Conservation (phyloP, 371 early-diverging fungal genomes). For the Apophysomyces variabilis region DNA sequence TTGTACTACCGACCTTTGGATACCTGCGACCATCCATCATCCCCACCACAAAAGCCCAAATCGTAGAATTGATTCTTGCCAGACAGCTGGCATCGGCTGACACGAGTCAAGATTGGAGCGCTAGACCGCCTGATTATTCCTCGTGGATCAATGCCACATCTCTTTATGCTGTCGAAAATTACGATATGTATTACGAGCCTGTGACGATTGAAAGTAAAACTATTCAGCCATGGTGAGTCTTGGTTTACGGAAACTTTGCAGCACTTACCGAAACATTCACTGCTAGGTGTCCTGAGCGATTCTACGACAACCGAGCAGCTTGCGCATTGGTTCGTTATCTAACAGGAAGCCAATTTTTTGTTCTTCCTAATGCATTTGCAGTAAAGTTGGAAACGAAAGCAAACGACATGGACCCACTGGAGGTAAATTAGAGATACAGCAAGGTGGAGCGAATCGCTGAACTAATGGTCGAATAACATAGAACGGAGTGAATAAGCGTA, state of each 20-base stretch:
- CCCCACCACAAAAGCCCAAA: slow-evolving; percentile 35
- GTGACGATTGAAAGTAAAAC: slow-evolving; percentile 47
- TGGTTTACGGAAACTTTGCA: not conserved
- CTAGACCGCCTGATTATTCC: slow-evolving; percentile 42
- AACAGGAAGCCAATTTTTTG: slow-evolving; percentile 50
- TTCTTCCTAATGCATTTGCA: slow-evolving; percentile 47
- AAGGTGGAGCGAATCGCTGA: no score
- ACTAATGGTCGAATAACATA: not conserved
- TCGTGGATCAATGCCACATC: slow-evolving; percentile 40
- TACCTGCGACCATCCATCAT: slow-evolving; percentile 25
- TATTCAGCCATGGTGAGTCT: slow-evolving; percentile 45
- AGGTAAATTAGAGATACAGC: slow-evolving; percentile 30
- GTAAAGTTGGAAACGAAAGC: slow-evolving; percentile 30
- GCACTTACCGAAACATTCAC: no score
- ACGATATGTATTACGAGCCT: slow-evolving; percentile 54
- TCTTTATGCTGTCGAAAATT: slow-evolving; percentile 42
- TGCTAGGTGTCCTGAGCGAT: slow-evolving; percentile 52
- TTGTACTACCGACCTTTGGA: slow-evolving; percentile 48
- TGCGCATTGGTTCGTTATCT: slow-evolving; percentile 49
- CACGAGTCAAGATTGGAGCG: slow-evolving; percentile 45
- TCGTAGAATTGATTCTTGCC: slow-evolving; percentile 30
- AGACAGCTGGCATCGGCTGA: slow-evolving; percentile 37
- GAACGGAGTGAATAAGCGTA: slow-evolving; percentile 47
- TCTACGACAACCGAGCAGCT: slow-evolving; percentile 51
- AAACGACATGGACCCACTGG: slow-evolving; percentile 40